Conservation (phyloP, 306 rosid genomes). For the Biancaea sappan region DNA sequence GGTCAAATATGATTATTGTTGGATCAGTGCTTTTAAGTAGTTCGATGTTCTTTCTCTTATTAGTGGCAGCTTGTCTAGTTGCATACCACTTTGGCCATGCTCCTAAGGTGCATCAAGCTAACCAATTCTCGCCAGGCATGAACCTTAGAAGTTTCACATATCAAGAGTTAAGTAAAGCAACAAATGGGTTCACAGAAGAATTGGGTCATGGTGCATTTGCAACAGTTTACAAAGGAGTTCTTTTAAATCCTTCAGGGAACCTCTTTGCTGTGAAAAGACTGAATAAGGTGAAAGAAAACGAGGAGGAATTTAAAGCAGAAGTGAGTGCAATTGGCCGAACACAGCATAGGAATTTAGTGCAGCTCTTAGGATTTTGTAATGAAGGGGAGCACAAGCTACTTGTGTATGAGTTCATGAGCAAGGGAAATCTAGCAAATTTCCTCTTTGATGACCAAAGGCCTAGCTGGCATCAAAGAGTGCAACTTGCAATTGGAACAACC, state of each 20-base stretch:
- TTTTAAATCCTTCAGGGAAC: neutral
- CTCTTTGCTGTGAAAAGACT: conserved; percentile 26
- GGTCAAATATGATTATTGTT: neutral
- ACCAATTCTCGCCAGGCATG: neutral
- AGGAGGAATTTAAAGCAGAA: conserved; percentile 21
- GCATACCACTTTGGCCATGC: neutral
- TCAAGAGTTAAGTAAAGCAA: conserved; percentile 17
- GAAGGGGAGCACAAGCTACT: conserved; percentile 24
- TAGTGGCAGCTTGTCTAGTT: neutral
- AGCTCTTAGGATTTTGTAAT: conserved; percentile 22
- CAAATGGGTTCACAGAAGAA: conserved; percentile 24
- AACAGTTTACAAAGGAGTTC: conserved; percentile 23
- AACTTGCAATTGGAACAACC: conserved; percentile 20
- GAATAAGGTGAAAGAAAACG: neutral
- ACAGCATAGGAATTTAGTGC: conserved; percentile 26
- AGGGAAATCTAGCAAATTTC: conserved; percentile 10
- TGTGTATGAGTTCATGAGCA: conserved; percentile 31
- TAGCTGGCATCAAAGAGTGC: conserved; percentile 21
- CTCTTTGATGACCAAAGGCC: conserved; percentile 16
- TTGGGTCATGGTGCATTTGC: conserved; percentile 29
- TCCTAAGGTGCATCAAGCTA: neutral
- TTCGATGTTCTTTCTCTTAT: neutral
- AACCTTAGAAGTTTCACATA: conserved; percentile 22
- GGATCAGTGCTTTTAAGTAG: conserved; percentile 13
- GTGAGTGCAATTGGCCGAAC: conserved; percentile 21